Conservation (phyloP, 257 asterid genomes). For the Ilex asprella region DNA sequence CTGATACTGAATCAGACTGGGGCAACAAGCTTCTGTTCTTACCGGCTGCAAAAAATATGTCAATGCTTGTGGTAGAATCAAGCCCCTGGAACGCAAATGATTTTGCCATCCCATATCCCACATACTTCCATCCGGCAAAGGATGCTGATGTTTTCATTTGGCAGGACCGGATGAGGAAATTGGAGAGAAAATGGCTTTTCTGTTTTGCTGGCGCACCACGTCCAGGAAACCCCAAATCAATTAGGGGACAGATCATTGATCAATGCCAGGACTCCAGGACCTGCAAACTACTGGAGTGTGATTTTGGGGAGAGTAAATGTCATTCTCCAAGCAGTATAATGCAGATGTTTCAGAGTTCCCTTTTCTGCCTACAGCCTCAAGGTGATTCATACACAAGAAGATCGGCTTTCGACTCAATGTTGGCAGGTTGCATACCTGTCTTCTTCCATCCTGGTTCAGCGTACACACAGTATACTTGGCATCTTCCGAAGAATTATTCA, state of each 20-base stretch:
- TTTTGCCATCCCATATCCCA: slow-evolving; percentile 79
- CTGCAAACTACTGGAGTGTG: slow-evolving; percentile 63
- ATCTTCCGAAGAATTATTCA: slow-evolving; percentile 55
- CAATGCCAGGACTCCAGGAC: slow-evolving; percentile 60
- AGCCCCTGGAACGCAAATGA: slow-evolving; percentile 85
- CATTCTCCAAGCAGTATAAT: slow-evolving; percentile 75
- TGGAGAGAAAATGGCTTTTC: slow-evolving; percentile 54
- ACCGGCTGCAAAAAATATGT: slow-evolving; percentile 77
- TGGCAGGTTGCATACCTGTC: slow-evolving; percentile 91
- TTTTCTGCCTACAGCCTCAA: slow-evolving; percentile 81
- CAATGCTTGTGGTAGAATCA: slow-evolving; percentile 86
- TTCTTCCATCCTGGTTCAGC: slow-evolving; percentile 87
- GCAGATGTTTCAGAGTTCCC: slow-evolving; percentile 79
- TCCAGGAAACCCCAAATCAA: slow-evolving; percentile 59
- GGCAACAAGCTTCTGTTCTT: slow-evolving; percentile 75
- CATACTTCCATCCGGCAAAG: slow-evolving; percentile 73
- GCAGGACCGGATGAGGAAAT: slow-evolving; percentile 73
- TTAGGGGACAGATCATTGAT: slow-evolving; percentile 59
- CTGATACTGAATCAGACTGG: slow-evolving; percentile 61
- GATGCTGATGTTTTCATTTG: slow-evolving; percentile 57
- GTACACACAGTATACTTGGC: slow-evolving; percentile 86
- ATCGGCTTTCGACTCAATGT: slow-evolving; percentile 80
- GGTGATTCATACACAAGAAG: slow-evolving; percentile 87
- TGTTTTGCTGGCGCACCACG: slow-evolving; percentile 95
- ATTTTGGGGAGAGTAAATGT: slow-evolving; percentile 68